Base-by-base conservation (phyloP, 768 basidiomycete genomes). In the Suillus cothurnatus region DNA sequence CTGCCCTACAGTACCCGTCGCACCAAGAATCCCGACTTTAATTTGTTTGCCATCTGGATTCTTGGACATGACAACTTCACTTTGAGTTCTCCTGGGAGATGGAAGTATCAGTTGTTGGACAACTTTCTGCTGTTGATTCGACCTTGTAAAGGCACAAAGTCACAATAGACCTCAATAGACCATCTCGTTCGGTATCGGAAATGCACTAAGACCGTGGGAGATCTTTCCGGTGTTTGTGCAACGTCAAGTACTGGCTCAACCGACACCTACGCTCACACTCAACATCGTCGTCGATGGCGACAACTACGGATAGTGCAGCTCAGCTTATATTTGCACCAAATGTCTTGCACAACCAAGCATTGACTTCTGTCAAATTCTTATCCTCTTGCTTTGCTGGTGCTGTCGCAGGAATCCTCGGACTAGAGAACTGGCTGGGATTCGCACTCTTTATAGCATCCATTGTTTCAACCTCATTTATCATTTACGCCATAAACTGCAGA, bases 1-100 rank as follows among this genome's bases (percentile, higher is more conserved):
- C 78, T 99, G 97, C 28, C 97, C 96, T 58, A 98, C 97, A 56
- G 94, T 97, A 64, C 97, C 94, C 0, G 94, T 96, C 1, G 94
- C 94, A 38, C 94, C 94, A 11, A 95, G 82, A 56, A 96, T 81
- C 66, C 93, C 94, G 65, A 96, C 92, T 52, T 79, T 81, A 67
- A 82, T 72, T 4, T 70, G 5, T 8, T 65, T 67, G 0, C 65
- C 64, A 11, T 76, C 73, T 41, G 67, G 21, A 39, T 55, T 61
- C 55, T 32, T 70, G 62, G 45, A 74, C 72, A 76, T 76, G 66
- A 17, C 36, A 6, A 36, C 38, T 59, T 59, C 11, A 32, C 53
- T 21, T 71, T 15, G 39, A 63, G 43, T 58, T 49, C 45, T 49
- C 52, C 21, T 49, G 31, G 17, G 31, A 32, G 57, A 28, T 56